Base-by-base conservation (phyloP, 2,329 filamentous ascomycete species). In the Nothophaeocryptopus gaeumannii region DNA sequence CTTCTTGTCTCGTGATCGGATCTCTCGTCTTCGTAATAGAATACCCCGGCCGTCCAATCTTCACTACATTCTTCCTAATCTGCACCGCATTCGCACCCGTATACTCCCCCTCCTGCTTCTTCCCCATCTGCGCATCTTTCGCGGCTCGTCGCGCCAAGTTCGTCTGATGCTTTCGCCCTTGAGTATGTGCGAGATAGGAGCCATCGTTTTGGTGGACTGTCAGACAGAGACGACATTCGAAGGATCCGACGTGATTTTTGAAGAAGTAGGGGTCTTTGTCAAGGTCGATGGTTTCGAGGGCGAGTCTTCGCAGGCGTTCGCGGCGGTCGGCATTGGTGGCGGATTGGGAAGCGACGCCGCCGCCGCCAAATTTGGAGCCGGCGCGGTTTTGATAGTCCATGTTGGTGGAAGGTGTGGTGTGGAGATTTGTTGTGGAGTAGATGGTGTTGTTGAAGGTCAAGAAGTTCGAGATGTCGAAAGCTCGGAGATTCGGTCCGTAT, bases 211-310 rank as follows among this genome's bases (percentile, higher is more conserved):
- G 93, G 78, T 99, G 93, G 4, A 97, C 92, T 0, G 93, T 99
- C 20, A 99, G 78, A 67, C 93, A 99, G 35, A 99, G 86, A 29
- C 93, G 88, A 72, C 93, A 99, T 73, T 99, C 93, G 73, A 96
- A 99, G 66, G 87, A 93, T 67, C 93, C 93, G 64, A 97, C 89
- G 73, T 99, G 92, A 78, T 99, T 99, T 72, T 95, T 95, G 85
- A 99, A 99, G 78, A 97, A 96, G 81, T 97, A 99, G 0, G 93
- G 93, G 75, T 99, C 93, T 75, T 96, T 97, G 75, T 97, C 93
- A 56, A 97, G 88, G 76, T 97, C 92, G 78, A 99, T 99, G 48
- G 90, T 95, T 75, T 99, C 93, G 67, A 99, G 88, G 51, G 93
- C 93, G 67, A 99, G 90, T 77, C 96, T 96, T 72, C 92, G 90